Conservation (phyloP, 306 rosid genomes). For the Castanea mollissima region DNA sequence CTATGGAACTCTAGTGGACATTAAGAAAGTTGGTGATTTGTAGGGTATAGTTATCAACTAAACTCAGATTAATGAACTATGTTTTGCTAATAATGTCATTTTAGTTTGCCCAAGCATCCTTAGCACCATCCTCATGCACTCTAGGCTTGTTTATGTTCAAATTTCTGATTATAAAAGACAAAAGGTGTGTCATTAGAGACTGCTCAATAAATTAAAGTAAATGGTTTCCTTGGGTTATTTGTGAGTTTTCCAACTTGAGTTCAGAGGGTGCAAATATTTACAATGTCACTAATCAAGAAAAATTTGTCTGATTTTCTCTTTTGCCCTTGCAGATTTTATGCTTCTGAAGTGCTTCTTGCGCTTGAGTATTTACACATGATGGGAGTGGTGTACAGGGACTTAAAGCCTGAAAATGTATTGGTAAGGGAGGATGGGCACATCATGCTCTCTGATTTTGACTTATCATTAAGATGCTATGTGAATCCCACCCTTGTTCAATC, state of each 20-base stretch:
- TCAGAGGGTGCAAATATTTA: neutral
- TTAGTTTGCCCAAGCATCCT: neutral
- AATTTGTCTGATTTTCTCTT: neutral
- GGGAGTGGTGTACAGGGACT: conserved; percentile 67
- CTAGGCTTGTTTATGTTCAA: neutral
- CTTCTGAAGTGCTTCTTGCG: conserved; percentile 59
- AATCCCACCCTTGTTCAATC: conserved; percentile 58
- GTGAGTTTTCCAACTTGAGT: no score
- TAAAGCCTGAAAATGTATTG: conserved; percentile 59
- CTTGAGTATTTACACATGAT: conserved; percentile 67
- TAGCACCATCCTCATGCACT: neutral
- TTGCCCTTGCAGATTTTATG: conserved; percentile 46
- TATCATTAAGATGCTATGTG: conserved; percentile 51
- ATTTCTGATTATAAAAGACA: neutral
- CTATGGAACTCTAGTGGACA: neutral
- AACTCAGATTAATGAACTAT: neutral
- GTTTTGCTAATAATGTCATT: neutral
- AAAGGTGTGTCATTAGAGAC: no score
- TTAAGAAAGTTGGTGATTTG: neutral
- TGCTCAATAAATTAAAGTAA: no score
- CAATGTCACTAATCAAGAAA: neutral
- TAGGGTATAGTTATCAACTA: neutral
- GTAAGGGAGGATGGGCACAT: conserved; percentile 65
- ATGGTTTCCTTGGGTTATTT: no score
- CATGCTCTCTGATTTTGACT: conserved; percentile 64